phyloP scores from a whole-genome alignment of 2,329 filamentous ascomycete species.

The Clonostachys chloroleuca region DNA sequence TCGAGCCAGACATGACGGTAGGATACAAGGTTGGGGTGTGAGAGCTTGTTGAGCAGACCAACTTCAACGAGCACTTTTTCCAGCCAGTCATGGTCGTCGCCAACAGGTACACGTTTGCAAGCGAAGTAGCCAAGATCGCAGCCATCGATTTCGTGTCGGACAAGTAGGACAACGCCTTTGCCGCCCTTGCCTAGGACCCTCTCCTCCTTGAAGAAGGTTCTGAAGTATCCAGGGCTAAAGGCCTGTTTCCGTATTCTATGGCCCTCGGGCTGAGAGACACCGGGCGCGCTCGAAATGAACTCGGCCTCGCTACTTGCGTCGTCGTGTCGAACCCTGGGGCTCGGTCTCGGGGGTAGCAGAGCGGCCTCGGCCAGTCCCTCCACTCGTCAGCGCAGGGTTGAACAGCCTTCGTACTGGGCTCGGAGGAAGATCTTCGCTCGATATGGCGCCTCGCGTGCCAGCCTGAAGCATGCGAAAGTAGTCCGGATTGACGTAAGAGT shows the following conservation, averaged over 20 bases:
- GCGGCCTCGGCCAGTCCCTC: conserved; percentile 5
- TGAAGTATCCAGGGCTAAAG: conserved; percentile 90
- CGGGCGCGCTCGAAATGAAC: conserved; percentile 49
- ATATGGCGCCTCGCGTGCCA: conserved; percentile 37
- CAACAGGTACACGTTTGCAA: conserved; percentile 94
- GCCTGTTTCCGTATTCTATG: conserved; percentile 80
- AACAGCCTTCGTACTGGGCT: conserved; percentile 52
- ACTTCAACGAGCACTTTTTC: conserved; percentile 93
- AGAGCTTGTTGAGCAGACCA: conserved; percentile 84
- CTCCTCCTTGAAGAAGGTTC: conserved; percentile 89
- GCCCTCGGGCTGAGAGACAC: conserved; percentile 38
- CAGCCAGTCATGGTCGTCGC: conserved; percentile 91
- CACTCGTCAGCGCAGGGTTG: conserved; percentile 30
- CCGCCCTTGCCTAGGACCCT: conserved; percentile 82
- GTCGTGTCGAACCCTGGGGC: too few relatives aligned
- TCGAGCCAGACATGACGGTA: conserved; percentile 98
- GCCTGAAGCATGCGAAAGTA: conserved; percentile 92
- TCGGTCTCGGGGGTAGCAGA: conserved; percentile 12
- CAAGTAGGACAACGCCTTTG: conserved; percentile 91
- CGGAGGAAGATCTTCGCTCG: conserved; percentile 24
- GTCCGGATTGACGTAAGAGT: conserved; percentile 80
- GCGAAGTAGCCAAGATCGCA: conserved; percentile 88
- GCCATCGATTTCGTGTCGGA: conserved; percentile 86
- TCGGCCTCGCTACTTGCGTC: conserved; percentile 29
- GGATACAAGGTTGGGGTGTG: conserved; percentile 91